phyloP scores from a whole-genome alignment of 768 basidiomycete species.

The Lentinula raphanica region DNA sequence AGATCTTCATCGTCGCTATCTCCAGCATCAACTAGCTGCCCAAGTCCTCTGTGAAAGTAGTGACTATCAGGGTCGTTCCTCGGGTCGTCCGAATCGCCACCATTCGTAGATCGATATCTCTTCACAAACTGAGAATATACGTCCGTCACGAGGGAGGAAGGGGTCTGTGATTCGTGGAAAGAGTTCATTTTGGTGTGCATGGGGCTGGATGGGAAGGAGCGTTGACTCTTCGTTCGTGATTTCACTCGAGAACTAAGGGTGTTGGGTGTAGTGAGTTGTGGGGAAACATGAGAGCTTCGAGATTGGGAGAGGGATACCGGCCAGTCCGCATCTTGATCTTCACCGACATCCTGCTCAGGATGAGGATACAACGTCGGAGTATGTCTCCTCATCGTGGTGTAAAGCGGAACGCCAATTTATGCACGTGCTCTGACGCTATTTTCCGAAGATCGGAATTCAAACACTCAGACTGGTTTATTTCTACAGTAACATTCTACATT shows the following conservation, averaged over 20 bases:
- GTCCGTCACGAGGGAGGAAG: conserved; percentile 32
- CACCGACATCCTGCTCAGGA: conserved; percentile 50
- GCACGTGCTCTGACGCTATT: not conserved
- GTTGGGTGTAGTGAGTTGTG: conserved; percentile 19
- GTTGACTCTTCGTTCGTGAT: conserved; percentile 4
- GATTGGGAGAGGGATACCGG: conserved; percentile 29
- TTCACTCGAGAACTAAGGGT: conserved; percentile 9
- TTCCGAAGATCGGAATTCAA: not conserved
- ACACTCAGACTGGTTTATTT: not conserved
- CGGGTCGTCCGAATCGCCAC: conserved; percentile 55
- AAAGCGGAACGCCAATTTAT: not conserved
- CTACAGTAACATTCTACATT: not conserved
- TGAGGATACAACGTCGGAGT: conserved; percentile 67
- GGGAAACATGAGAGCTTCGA: conserved; percentile 28
- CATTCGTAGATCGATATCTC: conserved; percentile 63
- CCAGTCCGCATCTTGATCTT: conserved; percentile 45
- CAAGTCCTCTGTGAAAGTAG: conserved; percentile 69
- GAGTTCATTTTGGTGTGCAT: conserved; percentile 14
- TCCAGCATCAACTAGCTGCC: conserved; percentile 60
- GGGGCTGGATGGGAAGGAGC: not conserved
- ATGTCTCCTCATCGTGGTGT: conserved; percentile 45
- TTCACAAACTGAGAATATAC: conserved; percentile 78
- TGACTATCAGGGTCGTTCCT: conserved; percentile 80
- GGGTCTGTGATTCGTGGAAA: conserved; percentile 23
- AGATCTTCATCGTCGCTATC: conserved; percentile 75